Evolutionary conservation across 225 moss, liverwort and hornwort genomes (phyloP).

Genomic region (Pseudoscleropodium purum): DNA sequence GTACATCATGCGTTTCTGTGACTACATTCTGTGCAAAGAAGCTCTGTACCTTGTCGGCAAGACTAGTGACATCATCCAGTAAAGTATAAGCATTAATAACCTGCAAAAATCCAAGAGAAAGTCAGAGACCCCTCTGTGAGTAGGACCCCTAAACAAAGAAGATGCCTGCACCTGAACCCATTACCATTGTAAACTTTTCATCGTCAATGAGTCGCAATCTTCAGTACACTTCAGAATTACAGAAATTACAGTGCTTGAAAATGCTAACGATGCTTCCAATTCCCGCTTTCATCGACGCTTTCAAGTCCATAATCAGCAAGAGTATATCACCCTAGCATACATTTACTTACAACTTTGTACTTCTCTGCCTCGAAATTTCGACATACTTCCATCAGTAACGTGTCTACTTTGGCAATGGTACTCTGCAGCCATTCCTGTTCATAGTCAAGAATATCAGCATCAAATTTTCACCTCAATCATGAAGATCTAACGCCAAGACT

Average conservation of each 20-base stretch:
- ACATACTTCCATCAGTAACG: slow-evolving; percentile 63
- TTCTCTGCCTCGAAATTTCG: slow-evolving; percentile 70
- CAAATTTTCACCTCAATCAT: not conserved
- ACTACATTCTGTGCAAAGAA: slow-evolving; percentile 86
- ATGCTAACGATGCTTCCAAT: not conserved
- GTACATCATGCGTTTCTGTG: slow-evolving; percentile 80
- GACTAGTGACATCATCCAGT: slow-evolving; percentile 79
- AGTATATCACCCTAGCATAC: not conserved
- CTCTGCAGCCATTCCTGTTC: slow-evolving; percentile 87
- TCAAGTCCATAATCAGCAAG: not conserved
- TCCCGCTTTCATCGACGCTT: not conserved
- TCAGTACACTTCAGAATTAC: no score
- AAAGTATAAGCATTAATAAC: slow-evolving; percentile 80
- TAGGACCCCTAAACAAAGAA: not conserved
- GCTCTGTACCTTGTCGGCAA: slow-evolving; percentile 96
- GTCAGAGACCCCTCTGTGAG: not conserved
- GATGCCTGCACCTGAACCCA: not conserved
- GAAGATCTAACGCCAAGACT: not conserved
- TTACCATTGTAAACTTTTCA: not conserved
- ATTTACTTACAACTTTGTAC: slow-evolving; percentile 50
- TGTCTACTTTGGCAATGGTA: slow-evolving; percentile 74
- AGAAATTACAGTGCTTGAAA: not conserved
- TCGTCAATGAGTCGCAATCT: not conserved
- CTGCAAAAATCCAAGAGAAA: slow-evolving; percentile 31
- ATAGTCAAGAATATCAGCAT: not conserved